Base-by-base conservation (phyloP, 257 asterid species). In the Plantago elongata region DNA sequence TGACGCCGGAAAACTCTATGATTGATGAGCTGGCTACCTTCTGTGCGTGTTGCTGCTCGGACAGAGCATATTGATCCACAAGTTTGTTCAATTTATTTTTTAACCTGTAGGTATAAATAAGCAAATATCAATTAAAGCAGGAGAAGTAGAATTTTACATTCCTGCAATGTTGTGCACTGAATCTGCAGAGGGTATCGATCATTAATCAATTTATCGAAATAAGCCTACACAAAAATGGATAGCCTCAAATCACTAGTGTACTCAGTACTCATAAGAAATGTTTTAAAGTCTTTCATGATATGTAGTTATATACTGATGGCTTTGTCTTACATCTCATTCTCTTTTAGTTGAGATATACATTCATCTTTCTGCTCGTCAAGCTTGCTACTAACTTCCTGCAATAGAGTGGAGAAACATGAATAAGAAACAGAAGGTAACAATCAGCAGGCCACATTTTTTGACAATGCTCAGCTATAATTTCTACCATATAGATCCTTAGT, bases 351-450 rank as follows among this genome's bases (percentile, higher is more conserved):
- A 60, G 93, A 74, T 64, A 93, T 78, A 63, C 85, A 80, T 51
- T 93, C 99, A 70, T 87, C 94, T 74, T 93, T 93, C 81, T 93
- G 99, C 78, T 87, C 95, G 66, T 89, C 97, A 85, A 93, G 88
- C 87, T 87, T 93, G 71, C 50, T 52, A 81, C 96, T 87, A 57
- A 93, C 96, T 71, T 89, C 99, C 99, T 93, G 69, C 72, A 74
- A 72, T 13, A 74, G 59, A 65, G 69, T 54, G 50, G 66, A 62
- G 15, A 54, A 60, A 37, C 54, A 49, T 54, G 61, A 69, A 70
- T 45, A 68, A 34, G 34, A 57, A 71, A 42, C 44, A 52, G 51
- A 55, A 50, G 29, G 42, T 52, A 56, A 11, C 6, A 8, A 67
- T 58, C 58, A 54, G 65, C 66, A 43, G 40, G 30, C 9, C 9